Evolutionary conservation across 148 eudicot genomes (phyloP).

Genomic region (Silene uniflora): DNA sequence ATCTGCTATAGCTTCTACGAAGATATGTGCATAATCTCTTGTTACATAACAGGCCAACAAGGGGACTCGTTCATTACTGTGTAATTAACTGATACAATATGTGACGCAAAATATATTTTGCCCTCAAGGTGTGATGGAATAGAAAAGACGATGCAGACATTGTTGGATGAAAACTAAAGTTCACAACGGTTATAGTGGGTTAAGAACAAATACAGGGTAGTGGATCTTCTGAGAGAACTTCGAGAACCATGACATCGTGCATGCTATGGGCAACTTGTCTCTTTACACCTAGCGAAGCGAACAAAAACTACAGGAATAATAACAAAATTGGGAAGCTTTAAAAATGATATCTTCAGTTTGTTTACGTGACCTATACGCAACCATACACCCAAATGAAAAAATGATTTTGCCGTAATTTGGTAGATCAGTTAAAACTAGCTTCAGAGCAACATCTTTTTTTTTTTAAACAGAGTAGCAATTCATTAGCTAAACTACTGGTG

Average conservation of each 20-base stretch:
- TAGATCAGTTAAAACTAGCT: background rate
- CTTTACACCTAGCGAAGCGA: background rate
- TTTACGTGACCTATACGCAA: slow-evolving; percentile 11
- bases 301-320: background rate
- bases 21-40: background rate
- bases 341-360: background rate
- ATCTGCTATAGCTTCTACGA: background rate
- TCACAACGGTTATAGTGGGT: background rate
- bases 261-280: background rate
- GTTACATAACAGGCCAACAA: too few relatives aligned
- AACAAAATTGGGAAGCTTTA: background rate
- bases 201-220: slow-evolving; percentile 1
- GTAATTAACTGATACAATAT: too few relatives aligned
- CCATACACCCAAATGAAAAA: background rate
- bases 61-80: too few relatives aligned
- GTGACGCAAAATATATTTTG: background rate
- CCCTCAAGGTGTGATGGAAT: background rate
- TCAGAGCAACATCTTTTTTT: background rate
- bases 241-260: background rate
- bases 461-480: background rate
- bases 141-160: background rate
- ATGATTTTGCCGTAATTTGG: background rate
- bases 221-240: background rate
- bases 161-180: background rate
- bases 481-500: too few relatives aligned